These are phyloP conservation scores for Trichosporon coremiiforme DNA, from an alignment of 1,284 basidiomycete genomes.

Conservation along the genomic window DNA sequence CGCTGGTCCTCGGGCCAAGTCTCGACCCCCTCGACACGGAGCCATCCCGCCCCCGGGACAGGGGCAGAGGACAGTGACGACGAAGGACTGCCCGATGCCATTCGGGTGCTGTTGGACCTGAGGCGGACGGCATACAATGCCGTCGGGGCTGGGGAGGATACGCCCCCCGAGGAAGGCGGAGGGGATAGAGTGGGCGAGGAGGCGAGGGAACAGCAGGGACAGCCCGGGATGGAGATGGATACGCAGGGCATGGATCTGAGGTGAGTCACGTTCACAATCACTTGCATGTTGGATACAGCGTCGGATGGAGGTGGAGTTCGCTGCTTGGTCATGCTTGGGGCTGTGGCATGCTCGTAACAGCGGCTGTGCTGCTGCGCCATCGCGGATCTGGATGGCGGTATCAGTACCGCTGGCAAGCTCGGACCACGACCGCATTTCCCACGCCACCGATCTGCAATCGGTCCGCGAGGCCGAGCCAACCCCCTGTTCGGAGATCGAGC, in stretches of 20 bases:
- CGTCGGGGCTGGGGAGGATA: conserved; percentile 37
- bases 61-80: conserved; percentile 24
- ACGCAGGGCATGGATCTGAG: conserved; percentile 1
- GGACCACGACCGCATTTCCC: too few species aligned
- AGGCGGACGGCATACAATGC: conserved; percentile 54
- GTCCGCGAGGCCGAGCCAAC: too few species aligned
- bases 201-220: not conserved
- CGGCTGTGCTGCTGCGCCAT: too few species aligned
- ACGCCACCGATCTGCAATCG: too few species aligned
- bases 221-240: not conserved
- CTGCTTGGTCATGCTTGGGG: too few species aligned
- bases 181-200: not conserved
- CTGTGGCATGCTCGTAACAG: too few species aligned
- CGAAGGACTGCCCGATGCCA: conserved; percentile 52
- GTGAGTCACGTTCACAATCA: not conserved
- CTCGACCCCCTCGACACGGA: not conserved
- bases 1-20: conserved; percentile 40
- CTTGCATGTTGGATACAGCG: too few species aligned
- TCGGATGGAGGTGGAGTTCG: too few species aligned
- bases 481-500: too few species aligned
- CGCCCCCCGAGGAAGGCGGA: not conserved
- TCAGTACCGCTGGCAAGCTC: too few species aligned
- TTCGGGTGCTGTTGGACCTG: conserved; percentile 55
- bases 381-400: too few species aligned
- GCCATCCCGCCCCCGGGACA: conserved; percentile 10